Evolutionary conservation across 805 yeast genomes (phyloP).

Genomic region (Ogataea saltuana): DNA sequence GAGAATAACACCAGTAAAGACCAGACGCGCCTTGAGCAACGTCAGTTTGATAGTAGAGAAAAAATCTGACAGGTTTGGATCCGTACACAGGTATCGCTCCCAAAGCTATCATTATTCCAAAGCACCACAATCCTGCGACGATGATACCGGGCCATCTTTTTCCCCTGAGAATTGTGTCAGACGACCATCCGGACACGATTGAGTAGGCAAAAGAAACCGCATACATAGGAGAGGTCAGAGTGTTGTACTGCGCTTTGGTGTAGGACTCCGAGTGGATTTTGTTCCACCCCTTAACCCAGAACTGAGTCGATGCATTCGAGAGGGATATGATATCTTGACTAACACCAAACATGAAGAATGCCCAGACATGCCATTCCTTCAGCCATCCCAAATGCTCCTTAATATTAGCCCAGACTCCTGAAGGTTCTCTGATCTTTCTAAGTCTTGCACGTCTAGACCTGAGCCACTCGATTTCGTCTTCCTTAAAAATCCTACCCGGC

Average conservation of each 20-base stretch:
- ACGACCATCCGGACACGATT: constrained; percentile 21
- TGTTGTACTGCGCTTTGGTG: constrained; percentile 21
- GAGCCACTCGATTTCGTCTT: constrained; percentile 17
- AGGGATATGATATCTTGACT: constrained; percentile 20
- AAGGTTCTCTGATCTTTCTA: constrained; percentile 10
- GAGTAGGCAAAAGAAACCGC: constrained; percentile 19
- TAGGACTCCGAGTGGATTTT: constrained; percentile 18
- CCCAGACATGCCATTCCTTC: constrained; percentile 25
- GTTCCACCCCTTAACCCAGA: constrained; percentile 27
- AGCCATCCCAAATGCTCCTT: constrained; percentile 16
- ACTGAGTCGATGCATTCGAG: constrained; percentile 21
- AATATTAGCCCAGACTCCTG: constrained; percentile 13
- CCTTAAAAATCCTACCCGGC: constrained; percentile 30
- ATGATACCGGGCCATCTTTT: constrained; percentile 24
- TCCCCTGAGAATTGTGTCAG: constrained; percentile 24
- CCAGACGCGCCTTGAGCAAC: constrained; percentile 23
- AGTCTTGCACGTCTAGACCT: constrained; percentile 15
- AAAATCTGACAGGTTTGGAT: constrained; percentile 21
- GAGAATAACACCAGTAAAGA: constrained; percentile 24
- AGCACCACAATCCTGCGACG: constrained; percentile 17
- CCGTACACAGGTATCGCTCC: constrained; percentile 22
- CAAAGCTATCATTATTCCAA: constrained; percentile 18
- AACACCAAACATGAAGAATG: constrained; percentile 21
- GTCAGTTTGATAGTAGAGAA: constrained; percentile 21
- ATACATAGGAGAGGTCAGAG: constrained; percentile 22